Evolutionary conservation across 257 asterid species (phyloP).

Genomic region (Handroanthus guayacan): DNA sequence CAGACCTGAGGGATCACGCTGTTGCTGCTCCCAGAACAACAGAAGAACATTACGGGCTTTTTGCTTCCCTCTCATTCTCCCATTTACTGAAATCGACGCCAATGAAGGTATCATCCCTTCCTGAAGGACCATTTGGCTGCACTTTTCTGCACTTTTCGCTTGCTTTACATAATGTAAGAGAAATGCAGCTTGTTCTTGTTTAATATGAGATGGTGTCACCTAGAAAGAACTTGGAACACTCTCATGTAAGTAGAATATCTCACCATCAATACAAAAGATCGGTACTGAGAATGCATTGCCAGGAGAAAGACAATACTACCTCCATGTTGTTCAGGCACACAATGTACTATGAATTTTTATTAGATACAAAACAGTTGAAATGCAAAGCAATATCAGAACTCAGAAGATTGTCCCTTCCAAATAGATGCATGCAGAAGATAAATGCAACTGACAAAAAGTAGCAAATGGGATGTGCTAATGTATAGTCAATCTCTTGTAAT

Average conservation of each 20-base stretch:
- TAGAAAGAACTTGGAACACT: background rate
- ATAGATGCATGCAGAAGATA: too few relatives aligned
- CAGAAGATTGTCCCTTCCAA: too few relatives aligned
- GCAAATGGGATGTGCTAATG: too few relatives aligned
- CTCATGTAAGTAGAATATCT: background rate
- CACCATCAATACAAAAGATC: slow-evolving; percentile 7
- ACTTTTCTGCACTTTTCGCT: slow-evolving; percentile 71
- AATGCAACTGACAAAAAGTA: too few relatives aligned
- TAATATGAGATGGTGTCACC: slow-evolving; percentile 51
- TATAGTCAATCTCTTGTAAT: too few relatives aligned
- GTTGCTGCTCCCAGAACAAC: slow-evolving; percentile 92
- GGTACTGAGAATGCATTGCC: background rate
- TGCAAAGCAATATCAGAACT: too few relatives aligned
- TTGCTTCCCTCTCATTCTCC: slow-evolving; percentile 91
- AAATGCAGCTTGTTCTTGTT: slow-evolving; percentile 92
- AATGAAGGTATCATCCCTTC: slow-evolving; percentile 96
- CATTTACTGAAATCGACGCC: slow-evolving; percentile 88
- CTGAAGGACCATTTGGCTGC: slow-evolving; percentile 92
- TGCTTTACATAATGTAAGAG: slow-evolving; percentile 72
- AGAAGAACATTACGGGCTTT: slow-evolving; percentile 94
- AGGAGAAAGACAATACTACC: slow-evolving; percentile 19
- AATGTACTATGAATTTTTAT: too few relatives aligned
- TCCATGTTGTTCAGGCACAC: too few relatives aligned
- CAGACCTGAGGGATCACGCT: slow-evolving; percentile 69
- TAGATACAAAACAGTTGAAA: too few relatives aligned